These are phyloP conservation scores for Penicillium decumbens DNA, from an alignment of 2,329 filamentous ascomycete species.

Conservation along the genomic window DNA sequence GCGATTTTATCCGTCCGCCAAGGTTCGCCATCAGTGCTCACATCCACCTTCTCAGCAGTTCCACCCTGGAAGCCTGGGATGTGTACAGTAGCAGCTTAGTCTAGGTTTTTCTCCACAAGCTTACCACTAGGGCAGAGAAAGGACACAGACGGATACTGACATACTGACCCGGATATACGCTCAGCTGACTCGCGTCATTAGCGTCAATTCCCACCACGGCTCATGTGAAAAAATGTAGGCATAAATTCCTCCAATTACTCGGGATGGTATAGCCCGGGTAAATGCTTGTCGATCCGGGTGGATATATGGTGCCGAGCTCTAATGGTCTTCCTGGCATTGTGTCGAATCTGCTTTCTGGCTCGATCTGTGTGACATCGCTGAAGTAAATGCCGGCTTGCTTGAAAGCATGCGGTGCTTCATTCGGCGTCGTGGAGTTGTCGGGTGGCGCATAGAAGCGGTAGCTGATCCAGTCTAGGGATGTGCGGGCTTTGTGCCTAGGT, in stretches of 20 bases:
- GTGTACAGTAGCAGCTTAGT: background rate
- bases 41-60: background rate
- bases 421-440: background rate
- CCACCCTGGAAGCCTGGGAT: background rate
- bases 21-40: background rate
- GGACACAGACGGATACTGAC: background rate
- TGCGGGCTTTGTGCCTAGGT: constrained; percentile 3
- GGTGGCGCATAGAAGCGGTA: background rate
- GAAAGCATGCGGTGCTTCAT: background rate
- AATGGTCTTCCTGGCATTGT: background rate
- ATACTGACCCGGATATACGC: background rate
- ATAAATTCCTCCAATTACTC: background rate
- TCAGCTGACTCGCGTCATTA: background rate
- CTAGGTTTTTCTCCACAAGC: background rate
- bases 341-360: background rate
- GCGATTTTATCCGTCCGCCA: background rate
- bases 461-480: constrained; percentile 9
- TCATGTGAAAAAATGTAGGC: background rate
- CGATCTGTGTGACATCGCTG: background rate
- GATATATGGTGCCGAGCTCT: background rate
- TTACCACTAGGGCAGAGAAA: background rate
- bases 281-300: background rate
- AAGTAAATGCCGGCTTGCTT: background rate
- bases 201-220: background rate
- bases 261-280: background rate